Conservation (phyloP, 495 filamentous ascomycete species). For the Aspergillus cristatus region DNA sequence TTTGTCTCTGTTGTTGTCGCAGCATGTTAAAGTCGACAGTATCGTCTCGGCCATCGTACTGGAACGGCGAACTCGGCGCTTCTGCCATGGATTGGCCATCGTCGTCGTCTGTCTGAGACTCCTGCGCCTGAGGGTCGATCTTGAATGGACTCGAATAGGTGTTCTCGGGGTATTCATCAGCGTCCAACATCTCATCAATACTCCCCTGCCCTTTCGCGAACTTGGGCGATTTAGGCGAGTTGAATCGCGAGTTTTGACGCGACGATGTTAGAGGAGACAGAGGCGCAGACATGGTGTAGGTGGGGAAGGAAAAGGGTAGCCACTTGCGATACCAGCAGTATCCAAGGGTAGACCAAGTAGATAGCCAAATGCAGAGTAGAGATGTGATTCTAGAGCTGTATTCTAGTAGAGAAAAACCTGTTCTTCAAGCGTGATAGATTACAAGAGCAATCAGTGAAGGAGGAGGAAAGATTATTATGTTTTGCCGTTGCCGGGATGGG, state of each 20-base stretch:
- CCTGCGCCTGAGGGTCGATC: conserved; percentile 7
- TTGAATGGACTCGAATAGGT: conserved; percentile 28
- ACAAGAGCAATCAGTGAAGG: no score
- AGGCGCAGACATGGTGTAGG: conserved; percentile 32
- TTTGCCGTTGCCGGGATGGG: conserved; percentile 27
- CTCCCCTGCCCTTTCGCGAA: conserved; percentile 2
- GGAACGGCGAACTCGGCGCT: conserved; percentile 31
- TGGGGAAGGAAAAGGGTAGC: background rate
- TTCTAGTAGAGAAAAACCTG: no score
- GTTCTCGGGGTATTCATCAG: conserved; percentile 24
- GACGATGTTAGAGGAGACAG: conserved; percentile 37
- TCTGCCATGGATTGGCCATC: conserved; percentile 14
- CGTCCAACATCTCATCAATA: conserved; percentile 5
- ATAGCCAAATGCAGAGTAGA: no score
- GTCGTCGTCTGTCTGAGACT: conserved; percentile 8
- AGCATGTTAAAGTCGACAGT: conserved; percentile 19
- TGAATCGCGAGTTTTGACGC: conserved; percentile 31
- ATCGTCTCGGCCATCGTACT: conserved; percentile 22
- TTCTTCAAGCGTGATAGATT: no score
- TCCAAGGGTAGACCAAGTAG: no score
- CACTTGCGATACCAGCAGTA: no score
- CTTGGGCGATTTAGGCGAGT: conserved; percentile 17
- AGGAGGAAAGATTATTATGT: conserved; percentile 13
- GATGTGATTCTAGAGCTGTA: no score
- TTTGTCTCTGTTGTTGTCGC: conserved; percentile 8